Conservation (phyloP, 1,139 yeast genomes). For the Magnusiomyces sp. region DNA sequence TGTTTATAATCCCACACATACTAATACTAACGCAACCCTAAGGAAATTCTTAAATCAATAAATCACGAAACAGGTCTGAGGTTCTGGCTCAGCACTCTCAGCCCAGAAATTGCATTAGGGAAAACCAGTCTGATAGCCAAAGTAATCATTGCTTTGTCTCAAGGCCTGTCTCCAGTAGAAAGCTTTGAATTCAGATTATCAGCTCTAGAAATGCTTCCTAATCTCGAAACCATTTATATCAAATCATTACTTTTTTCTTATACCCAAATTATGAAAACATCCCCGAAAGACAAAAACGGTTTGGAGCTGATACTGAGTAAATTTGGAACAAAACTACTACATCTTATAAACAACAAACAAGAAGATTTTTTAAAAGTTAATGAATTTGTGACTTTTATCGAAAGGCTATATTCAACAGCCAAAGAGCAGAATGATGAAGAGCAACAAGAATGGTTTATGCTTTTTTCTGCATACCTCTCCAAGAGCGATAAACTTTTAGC, state of each 20-base stretch:
- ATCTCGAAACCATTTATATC: constrained; percentile 12
- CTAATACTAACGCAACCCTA: constrained; percentile 6
- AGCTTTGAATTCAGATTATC: constrained; percentile 16
- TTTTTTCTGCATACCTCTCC: no score
- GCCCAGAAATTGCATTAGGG: constrained; percentile 5
- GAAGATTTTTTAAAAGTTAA: constrained; percentile 6
- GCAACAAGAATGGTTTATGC: no score
- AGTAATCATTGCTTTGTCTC: constrained; percentile 17
- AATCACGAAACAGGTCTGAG: constrained; percentile 10
- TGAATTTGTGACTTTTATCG: constrained; percentile 10
- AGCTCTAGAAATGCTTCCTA: constrained; percentile 15
- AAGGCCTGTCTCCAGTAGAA: constrained; percentile 14
- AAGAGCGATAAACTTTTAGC: background rate
- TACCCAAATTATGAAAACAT: background rate
- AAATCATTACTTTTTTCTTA: constrained; percentile 15
- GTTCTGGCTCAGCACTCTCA: constrained; percentile 15
- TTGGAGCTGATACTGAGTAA: no score
- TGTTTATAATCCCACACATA: background rate
- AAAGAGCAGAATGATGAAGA: no score
- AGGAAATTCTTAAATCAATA: constrained; percentile 9
- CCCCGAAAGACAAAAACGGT: no score
- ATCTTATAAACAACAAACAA: constrained; percentile 9
- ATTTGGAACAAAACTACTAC: background rate
- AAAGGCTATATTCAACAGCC: constrained; percentile 3
- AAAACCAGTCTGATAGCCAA: constrained; percentile 16